phyloP scores from a whole-genome alignment of 2,329 filamentous ascomycete genomes.

The Botrytis aclada region DNA sequence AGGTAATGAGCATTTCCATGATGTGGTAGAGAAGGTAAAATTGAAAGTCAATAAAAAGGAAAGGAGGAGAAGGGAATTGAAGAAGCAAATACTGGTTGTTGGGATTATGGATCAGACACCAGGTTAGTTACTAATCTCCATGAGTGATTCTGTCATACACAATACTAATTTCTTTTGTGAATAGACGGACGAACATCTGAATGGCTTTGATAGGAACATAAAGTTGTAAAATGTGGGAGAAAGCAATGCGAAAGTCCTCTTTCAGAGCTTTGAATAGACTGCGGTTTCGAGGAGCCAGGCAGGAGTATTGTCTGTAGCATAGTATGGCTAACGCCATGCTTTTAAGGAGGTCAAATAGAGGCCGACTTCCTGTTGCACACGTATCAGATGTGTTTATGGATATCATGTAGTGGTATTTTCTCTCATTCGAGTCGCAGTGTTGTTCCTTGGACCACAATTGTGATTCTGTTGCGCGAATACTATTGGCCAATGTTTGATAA shows the following conservation, averaged over 20 bases:
- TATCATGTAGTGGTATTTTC: background rate
- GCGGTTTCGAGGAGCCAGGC: background rate
- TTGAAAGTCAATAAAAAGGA: conserved; percentile 26
- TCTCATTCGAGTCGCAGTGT: background rate
- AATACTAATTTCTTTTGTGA: conserved; percentile 14
- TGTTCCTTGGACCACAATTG: background rate
- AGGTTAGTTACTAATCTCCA: conserved; percentile 22
- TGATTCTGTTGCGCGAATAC: background rate
- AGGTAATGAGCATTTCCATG: conserved; percentile 24
- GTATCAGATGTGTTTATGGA: background rate
- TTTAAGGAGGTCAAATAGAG: background rate
- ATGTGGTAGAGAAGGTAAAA: conserved; percentile 26
- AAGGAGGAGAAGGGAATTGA: conserved; percentile 30
- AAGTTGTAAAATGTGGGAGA: background rate
- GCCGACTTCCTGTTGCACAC: background rate
- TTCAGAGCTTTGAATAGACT: background rate
- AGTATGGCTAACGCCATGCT: background rate
- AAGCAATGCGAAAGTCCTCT: background rate
- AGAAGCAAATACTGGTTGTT: conserved; percentile 31
- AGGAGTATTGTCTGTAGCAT: background rate
- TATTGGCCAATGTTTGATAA: background rate
- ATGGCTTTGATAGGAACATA: conserved; percentile 28
- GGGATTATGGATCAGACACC: conserved; percentile 31
- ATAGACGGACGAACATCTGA: conserved; percentile 25
- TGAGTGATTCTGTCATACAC: background rate